Evolutionary conservation across 495 filamentous ascomycete species (phyloP), one percentile per base, ranked within the genome.

Genomic region (Eremomyces bilateralis): DNA sequence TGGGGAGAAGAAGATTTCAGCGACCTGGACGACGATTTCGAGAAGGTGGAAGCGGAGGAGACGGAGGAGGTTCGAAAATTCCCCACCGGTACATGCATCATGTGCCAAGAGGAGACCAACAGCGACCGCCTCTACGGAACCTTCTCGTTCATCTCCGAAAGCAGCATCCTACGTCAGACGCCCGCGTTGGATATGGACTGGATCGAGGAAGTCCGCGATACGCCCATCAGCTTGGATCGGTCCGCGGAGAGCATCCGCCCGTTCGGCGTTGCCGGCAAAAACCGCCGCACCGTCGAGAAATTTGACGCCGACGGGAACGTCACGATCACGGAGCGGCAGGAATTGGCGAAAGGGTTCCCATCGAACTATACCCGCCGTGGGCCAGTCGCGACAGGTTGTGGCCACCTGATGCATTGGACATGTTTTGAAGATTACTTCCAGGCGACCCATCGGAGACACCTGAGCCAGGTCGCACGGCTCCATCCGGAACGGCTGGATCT

Each of bases 391-490:
- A 81, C 80, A 27, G 80, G 85, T 20, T 99, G 88, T 54, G 85
- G 83, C 4, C 88, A 99, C 52, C 84, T 95, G 42, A 99, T 99
- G 88, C 88, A 99, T 49, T 99, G 80, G 48, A 69, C 68, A 21
- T 99, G 88, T 53, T 99, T 95, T 46, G 84, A 94, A 42, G 66
- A 73, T 20, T 95, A 94, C 53, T 75, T 75, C 47, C 64, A 73
- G 13, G 76, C 85, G 0, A 88, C 80, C 0, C 61, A 70, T 32
- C 68, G 81, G 33, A 70, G 88, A 30, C 90, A 99, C 42, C 67
- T 60, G 22, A 79, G 82, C 42, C 88, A 95, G 45, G 88, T 95
- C 50, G 83, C 90, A 12, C 68, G 88, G 3, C 76, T 88, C 39
- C 84, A 93, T 44, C 88, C 88, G 0, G 90, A 95, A 50, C 63